A percentile compares a stretch with the other conserved stretches of the same genome.
Evolutionary conservation across 331 rosid genomes (phyloP).

Genomic region (Telfairia occidentalis): DNA sequence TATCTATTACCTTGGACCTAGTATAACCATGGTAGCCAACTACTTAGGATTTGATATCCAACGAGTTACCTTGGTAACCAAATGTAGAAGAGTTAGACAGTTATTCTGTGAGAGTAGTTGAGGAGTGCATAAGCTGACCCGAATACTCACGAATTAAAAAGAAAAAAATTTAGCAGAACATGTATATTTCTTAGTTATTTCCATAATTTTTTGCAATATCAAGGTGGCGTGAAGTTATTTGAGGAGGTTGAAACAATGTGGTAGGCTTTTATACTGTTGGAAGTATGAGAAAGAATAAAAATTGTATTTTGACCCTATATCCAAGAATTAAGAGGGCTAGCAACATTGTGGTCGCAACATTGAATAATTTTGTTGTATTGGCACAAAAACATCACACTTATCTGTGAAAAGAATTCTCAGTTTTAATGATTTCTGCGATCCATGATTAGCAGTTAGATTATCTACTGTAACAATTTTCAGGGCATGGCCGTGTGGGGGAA

Average conservation of each 20-base stretch:
- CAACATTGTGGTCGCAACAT: neutral
- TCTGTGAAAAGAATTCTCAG: neutral
- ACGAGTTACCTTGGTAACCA: no score
- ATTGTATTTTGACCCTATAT: no score
- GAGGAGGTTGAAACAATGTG: neutral
- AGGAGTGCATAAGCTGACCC: no score
- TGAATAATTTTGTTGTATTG: neutral
- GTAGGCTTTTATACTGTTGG: neutral
- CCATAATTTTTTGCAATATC: neutral
- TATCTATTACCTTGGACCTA: no score
- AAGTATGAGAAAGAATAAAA: no score
- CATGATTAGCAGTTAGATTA: neutral
- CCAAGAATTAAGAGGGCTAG: neutral
- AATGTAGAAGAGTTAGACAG: no score
- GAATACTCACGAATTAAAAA: no score
- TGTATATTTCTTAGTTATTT: neutral
- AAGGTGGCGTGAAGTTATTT: neutral
- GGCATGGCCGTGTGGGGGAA: neutral
- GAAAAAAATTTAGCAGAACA: no score
- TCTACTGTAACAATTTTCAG: neutral
- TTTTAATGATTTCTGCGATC: neutral
- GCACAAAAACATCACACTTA: neutral
- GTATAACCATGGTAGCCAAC: no score
- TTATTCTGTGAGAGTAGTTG: no score
- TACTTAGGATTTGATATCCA: no score